Percentiles rank a stretch among this genome's conserved stretches.
Conservation (phyloP, 1,139 yeast species). For the Debaryomyces nepalensis region DNA sequence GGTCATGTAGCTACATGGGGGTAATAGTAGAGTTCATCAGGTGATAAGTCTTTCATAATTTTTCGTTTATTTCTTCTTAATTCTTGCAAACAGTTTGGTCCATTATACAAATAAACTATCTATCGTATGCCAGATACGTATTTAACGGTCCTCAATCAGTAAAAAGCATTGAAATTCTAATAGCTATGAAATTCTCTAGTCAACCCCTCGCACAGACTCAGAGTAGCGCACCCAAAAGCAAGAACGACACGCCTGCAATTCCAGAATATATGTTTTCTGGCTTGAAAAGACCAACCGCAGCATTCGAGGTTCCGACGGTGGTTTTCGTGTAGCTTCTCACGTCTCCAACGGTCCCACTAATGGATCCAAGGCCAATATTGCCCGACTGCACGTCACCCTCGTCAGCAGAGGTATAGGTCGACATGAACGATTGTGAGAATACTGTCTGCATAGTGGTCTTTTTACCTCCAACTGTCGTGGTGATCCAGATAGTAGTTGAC, state of each 20-base stretch:
- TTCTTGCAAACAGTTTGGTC: background rate
- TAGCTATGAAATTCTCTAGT: background rate
- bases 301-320: constrained; percentile 24
- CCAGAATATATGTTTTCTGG: constrained; percentile 20
- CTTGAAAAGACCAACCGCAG: constrained; percentile 7
- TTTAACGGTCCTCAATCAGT: background rate
- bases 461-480: constrained; percentile 39
- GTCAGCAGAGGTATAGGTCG: constrained; percentile 28
- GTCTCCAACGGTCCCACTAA: constrained; percentile 40
- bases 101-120: constrained; percentile 1
- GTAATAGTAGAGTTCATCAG: no score
- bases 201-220: background rate
- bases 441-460: constrained; percentile 31
- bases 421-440: constrained; percentile 39
- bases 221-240: constrained; percentile 20
- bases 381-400: constrained; percentile 32
- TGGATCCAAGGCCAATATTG: constrained; percentile 41
- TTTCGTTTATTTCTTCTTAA: constrained; percentile 7
- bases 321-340: constrained; percentile 37
- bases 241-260: constrained; percentile 19
- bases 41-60: background rate
- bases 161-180: background rate
- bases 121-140: constrained; percentile 11
- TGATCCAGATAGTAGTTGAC: constrained; percentile 39
- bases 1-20: no score